Conservation (phyloP, 306 rosid genomes). For the Pueraria montana region DNA sequence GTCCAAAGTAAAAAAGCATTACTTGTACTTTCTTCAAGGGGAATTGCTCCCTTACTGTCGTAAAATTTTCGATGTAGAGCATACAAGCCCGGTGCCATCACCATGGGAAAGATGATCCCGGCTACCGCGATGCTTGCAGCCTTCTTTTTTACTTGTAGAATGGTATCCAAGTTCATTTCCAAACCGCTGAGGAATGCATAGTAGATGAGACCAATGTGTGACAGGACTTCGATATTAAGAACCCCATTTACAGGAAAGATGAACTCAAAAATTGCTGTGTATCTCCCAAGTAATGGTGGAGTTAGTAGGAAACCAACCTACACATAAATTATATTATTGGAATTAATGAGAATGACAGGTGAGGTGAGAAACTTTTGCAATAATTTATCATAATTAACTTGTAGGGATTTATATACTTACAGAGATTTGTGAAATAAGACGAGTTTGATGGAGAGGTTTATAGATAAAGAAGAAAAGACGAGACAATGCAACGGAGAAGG, state of each 20-base stretch:
- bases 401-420: constrained; percentile 28
- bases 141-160: constrained; percentile 42
- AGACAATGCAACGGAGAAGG: background rate
- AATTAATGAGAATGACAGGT: too few relatives aligned
- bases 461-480: constrained; percentile 26
- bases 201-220: constrained; percentile 48
- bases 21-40: background rate
- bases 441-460: constrained; percentile 53
- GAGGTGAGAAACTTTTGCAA: background rate
- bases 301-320: constrained; percentile 52
- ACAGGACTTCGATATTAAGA: constrained; percentile 25
- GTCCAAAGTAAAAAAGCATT: constrained; percentile 47
- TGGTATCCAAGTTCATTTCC: constrained; percentile 48
- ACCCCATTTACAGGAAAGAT: constrained; percentile 17
- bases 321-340: background rate
- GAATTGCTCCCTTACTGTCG: fast-evolving
- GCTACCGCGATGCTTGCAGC: constrained; percentile 40
- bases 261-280: fast-evolving
- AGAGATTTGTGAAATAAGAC: constrained; percentile 41
- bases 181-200: constrained; percentile 54
- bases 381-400: background rate
- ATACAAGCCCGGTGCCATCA: constrained; percentile 23
- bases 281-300: constrained; percentile 11
- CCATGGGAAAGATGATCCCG: constrained; percentile 50
- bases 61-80: constrained; percentile 8